Percentiles rank a stretch among this genome's conserved stretches.
Evolutionary conservation across 306 rosid species (phyloP).

Genomic region (Rosa multiflora): DNA sequence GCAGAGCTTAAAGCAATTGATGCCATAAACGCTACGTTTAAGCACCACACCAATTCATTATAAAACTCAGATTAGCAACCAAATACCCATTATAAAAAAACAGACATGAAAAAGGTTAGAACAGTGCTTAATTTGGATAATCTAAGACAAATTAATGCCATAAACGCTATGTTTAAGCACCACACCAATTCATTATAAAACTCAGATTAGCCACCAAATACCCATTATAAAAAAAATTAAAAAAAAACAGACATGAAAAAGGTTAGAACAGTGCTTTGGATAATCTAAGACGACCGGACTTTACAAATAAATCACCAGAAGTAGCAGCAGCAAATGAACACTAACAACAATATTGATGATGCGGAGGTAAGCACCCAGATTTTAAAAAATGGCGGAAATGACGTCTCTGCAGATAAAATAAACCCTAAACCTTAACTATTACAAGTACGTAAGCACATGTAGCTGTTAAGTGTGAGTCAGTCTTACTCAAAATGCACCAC

Average conservation of each 20-base stretch:
- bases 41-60: not conserved
- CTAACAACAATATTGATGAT: constrained; percentile 28
- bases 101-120: not conserved
- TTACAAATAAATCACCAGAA: not conserved
- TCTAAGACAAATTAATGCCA: not conserved
- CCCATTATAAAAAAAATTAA: not conserved
- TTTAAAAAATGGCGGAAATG: constrained; percentile 20
- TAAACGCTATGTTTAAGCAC: not conserved
- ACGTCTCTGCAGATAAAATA: constrained; percentile 20
- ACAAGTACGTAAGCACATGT: constrained; percentile 50
- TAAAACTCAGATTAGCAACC: not conserved
- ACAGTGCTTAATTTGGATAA: constrained; percentile 11
- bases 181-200: not conserved
- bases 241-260: not conserved
- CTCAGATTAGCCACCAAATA: not conserved
- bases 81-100: not conserved
- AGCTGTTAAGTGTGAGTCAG: constrained; percentile 32
- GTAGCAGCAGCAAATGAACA: not conserved
- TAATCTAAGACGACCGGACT: constrained; percentile 1
- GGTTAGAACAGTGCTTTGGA: not conserved
- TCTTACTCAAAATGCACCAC: constrained; percentile 41
- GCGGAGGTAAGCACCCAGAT: constrained; percentile 20
- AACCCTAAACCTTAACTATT: constrained; percentile 34
- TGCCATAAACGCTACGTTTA: not conserved
- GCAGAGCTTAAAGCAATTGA: not conserved